Evolutionary conservation across 2,329 filamentous ascomycete genomes (phyloP).

Genomic region (Colletotrichum sidae): DNA sequence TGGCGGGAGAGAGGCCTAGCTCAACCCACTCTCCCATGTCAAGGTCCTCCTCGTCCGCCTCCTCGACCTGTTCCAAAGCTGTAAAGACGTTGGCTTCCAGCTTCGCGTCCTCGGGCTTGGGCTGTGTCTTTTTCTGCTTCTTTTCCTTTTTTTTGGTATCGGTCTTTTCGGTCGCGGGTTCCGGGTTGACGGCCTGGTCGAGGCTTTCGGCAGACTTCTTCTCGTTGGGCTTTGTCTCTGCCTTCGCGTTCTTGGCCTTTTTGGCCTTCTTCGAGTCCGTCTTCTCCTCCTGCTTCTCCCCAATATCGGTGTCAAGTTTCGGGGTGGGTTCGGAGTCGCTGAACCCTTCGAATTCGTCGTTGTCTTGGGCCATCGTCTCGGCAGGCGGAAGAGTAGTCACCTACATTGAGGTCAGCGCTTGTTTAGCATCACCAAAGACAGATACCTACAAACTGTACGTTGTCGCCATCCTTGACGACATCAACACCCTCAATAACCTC

Average conservation of each 20-base stretch:
- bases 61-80: slow-evolving; percentile 65
- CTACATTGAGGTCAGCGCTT: slow-evolving; percentile 5
- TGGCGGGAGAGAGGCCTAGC: slow-evolving; percentile 77
- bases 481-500: slow-evolving; percentile 95
- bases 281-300: slow-evolving; percentile 45
- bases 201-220: slow-evolving; percentile 27
- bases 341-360: slow-evolving; percentile 74
- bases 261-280: slow-evolving; percentile 43
- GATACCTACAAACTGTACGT: slow-evolving; percentile 65
- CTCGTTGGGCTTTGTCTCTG: slow-evolving; percentile 45
- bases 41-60: slow-evolving; percentile 69
- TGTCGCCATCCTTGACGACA: slow-evolving; percentile 75
- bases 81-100: slow-evolving; percentile 64
- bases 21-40: slow-evolving; percentile 84
- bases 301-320: not conserved
- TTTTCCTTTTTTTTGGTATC: slow-evolving; percentile 43
- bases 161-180: slow-evolving; percentile 31
- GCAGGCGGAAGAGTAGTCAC: slow-evolving; percentile 15
- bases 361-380: slow-evolving; percentile 48
- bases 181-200: not conserved
- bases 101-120: slow-evolving; percentile 52
- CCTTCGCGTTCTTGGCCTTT: slow-evolving; percentile 45
- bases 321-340: slow-evolving; percentile 58
- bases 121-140: slow-evolving; percentile 46
- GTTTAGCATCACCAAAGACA: rapidly evolving